Conservation (phyloP, 2,329 filamentous ascomycete species). For the Trichoderma sp. region DNA sequence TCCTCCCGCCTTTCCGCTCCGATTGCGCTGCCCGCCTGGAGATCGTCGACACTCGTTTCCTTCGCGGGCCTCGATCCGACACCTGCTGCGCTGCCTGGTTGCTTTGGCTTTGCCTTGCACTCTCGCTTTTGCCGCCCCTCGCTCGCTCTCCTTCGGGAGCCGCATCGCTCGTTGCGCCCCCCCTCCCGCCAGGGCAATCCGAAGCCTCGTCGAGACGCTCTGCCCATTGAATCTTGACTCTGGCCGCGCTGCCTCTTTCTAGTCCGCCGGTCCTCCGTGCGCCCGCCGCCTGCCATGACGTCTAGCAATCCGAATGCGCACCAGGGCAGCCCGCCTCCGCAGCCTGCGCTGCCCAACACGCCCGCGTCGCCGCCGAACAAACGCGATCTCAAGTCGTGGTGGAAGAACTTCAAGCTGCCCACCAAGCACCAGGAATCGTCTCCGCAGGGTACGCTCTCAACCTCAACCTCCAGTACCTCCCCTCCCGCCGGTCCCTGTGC, state of each 20-base stretch:
- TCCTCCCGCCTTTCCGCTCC: background rate
- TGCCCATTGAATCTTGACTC: background rate
- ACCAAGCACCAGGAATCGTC: conserved; percentile 53
- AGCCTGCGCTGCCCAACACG: conserved; percentile 35
- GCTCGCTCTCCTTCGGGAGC: background rate
- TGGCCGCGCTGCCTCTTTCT: conserved; percentile 4
- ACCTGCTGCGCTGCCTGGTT: background rate
- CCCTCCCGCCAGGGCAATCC: background rate
- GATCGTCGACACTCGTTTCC: conserved; percentile 4
- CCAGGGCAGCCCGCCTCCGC: conserved; percentile 33
- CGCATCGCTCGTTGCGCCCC: conserved; percentile 5
- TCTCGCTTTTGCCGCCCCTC: background rate
- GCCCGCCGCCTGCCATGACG: conserved; percentile 31
- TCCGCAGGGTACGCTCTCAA: conserved; percentile 44
- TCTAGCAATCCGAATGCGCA: conserved; percentile 36
- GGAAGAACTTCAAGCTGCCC: conserved; percentile 86
- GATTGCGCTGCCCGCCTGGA: conserved; percentile 4
- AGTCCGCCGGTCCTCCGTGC: background rate
- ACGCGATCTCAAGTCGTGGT: conserved; percentile 91
- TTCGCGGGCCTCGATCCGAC: background rate
- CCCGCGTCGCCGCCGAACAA: conserved; percentile 73
- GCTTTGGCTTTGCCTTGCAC: background rate
- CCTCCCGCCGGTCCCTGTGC: background rate
- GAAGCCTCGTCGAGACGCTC: background rate
- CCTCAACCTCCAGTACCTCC: background rate